phyloP scores from a whole-genome alignment of 371 early-diverging fungal species.

The Rhizopus arrhizus region DNA sequence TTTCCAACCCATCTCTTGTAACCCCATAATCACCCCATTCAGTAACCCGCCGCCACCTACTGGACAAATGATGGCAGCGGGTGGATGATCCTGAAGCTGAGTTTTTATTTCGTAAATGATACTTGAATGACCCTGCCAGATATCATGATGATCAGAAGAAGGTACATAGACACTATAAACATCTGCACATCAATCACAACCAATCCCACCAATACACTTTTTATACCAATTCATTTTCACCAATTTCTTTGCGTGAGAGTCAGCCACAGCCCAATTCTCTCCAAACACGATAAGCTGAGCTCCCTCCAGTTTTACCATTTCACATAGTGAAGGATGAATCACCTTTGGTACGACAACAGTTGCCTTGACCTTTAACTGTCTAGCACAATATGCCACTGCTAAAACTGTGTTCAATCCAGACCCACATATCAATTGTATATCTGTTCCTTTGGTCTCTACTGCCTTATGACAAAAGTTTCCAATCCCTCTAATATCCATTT shows the following conservation, averaged over 20 bases:
- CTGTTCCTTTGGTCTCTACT: slow-evolving; percentile 49
- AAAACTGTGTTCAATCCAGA: slow-evolving; percentile 72
- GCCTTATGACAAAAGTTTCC: slow-evolving; percentile 66
- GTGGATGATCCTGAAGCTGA: slow-evolving; percentile 60
- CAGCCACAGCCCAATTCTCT: slow-evolving; percentile 62
- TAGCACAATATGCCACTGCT: slow-evolving; percentile 70
- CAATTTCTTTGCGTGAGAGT: slow-evolving; percentile 54
- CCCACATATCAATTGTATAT: slow-evolving; percentile 61
- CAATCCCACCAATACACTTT: neutral
- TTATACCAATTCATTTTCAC: slow-evolving; percentile 56
- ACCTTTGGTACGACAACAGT: slow-evolving; percentile 64
- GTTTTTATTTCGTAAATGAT: slow-evolving; percentile 64
- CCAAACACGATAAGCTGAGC: slow-evolving; percentile 63
- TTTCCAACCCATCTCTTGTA: slow-evolving; percentile 64
- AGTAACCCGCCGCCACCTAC: slow-evolving; percentile 77
- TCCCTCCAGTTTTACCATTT: slow-evolving; percentile 62
- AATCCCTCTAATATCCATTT: slow-evolving; percentile 52
- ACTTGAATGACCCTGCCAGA: slow-evolving; percentile 67
- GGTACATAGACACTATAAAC: slow-evolving; percentile 61
- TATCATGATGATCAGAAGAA: slow-evolving; percentile 62
- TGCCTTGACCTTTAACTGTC: slow-evolving; percentile 60
- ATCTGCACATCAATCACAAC: neutral
- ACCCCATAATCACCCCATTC: slow-evolving; percentile 69
- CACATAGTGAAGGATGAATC: slow-evolving; percentile 54
- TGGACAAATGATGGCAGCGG: slow-evolving; percentile 67